Percentiles rank a stretch among this genome's conserved stretches.
Evolutionary conservation across 1,139 yeast genomes (phyloP).

Genomic region (Hyphopichia burtonii): DNA sequence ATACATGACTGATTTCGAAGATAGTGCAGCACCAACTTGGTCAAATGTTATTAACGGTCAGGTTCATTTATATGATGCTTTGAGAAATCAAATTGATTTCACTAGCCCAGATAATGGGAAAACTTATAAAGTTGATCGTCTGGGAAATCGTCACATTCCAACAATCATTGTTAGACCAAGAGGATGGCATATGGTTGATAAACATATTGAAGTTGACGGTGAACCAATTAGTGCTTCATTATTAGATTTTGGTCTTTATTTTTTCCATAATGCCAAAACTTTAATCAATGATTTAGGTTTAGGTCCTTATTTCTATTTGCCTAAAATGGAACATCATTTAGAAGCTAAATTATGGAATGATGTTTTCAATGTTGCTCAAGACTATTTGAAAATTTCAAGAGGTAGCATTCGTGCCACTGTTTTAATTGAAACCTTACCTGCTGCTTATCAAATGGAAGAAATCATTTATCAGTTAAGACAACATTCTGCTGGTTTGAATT

Average conservation of each 20-base stretch:
- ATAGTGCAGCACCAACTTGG: conserved; percentile 18
- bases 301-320: conserved; percentile 60
- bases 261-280: conserved; percentile 22
- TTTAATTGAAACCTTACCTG: conserved; percentile 72
- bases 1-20: conserved; percentile 20
- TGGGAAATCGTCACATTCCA: conserved; percentile 11
- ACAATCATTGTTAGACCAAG: conserved; percentile 17
- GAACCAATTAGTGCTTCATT: conserved; percentile 18
- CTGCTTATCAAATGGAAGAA: conserved; percentile 81
- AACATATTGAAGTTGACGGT: conserved; percentile 15
- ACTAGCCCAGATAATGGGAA: conserved; percentile 11
- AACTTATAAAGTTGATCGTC: conserved; percentile 11
- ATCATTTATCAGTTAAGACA: conserved; percentile 73
- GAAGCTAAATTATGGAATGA: conserved; percentile 83
- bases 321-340: conserved; percentile 78
- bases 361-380: conserved; percentile 68
- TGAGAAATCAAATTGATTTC: conserved; percentile 15
- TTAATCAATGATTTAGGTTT: conserved; percentile 17
- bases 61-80: conserved; percentile 17
- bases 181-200: conserved; percentile 21
- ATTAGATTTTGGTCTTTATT: conserved; percentile 17
- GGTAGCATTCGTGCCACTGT: conserved; percentile 82
- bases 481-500: conserved; percentile 74
- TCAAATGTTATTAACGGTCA: conserved; percentile 15
- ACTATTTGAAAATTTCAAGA: conserved; percentile 60